Conservation (phyloP, 1,284 basidiomycete species). For the Serendipita sp. region DNA sequence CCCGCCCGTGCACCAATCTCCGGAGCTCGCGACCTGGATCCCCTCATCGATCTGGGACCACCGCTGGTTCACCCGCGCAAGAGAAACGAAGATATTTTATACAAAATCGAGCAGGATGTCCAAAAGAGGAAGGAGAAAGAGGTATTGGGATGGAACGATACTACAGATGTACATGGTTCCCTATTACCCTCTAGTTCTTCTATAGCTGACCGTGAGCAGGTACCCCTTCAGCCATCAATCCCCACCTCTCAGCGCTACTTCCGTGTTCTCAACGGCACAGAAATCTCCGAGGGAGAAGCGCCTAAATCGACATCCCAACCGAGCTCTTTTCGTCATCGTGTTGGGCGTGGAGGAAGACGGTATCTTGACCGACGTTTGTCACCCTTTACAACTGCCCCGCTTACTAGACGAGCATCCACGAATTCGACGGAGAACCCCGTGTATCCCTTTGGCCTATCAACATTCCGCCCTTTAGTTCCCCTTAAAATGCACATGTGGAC, state of each 20-base stretch:
- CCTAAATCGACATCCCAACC: neutral
- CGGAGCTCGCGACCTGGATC: slow-evolving; percentile 10
- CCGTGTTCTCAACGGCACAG: neutral
- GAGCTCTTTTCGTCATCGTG: neutral
- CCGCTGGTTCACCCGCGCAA: slow-evolving; percentile 18
- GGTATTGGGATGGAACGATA: slow-evolving; percentile 67
- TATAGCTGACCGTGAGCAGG: neutral
- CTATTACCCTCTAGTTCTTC: neutral
- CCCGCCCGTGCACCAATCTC: slow-evolving; percentile 19
- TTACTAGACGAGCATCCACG: neutral
- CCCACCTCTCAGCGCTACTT: neutral
- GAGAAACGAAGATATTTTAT: slow-evolving; percentile 33
- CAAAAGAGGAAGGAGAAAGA: slow-evolving; percentile 59
- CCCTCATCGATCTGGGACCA: slow-evolving; percentile 9
- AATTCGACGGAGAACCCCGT: neutral
- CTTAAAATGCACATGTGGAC: neutral
- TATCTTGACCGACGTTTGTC: slow-evolving; percentile 3
- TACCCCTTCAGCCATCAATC: neutral
- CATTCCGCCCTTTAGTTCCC: neutral
- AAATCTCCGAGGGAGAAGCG: neutral
- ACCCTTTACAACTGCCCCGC: neutral
- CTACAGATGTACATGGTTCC: slow-evolving; percentile 46
- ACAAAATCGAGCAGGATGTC: slow-evolving; percentile 55
- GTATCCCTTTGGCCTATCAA: neutral
- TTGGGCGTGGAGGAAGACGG: neutral